Base-by-base conservation (phyloP, 2,329 filamentous ascomycete genomes). In the Cladosporium sp. region DNA sequence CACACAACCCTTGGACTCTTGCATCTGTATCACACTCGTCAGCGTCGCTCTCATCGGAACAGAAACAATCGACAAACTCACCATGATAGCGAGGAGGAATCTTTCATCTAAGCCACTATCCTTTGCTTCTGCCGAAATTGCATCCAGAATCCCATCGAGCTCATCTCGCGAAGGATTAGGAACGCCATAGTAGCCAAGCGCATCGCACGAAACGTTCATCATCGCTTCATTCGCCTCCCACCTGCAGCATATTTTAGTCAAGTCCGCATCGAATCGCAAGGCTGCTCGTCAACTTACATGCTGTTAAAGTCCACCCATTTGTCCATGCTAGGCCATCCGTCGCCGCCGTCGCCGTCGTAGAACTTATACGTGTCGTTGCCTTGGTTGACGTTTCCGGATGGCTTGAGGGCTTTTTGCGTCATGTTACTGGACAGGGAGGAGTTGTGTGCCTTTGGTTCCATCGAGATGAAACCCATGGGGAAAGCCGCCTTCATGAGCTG, bases 321-420 rank as follows among this genome's bases (percentile, higher is more conserved):
- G 29, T 66, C 67, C 65, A 73, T 67, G 7, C 69, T 58, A 0
- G 79, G 79, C 79, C 79, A 81, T 57, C 79, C 79, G 33, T 73
- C 69, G 5, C 69, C 69, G 21, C 78, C 79, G 50, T 79, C 72
- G 26, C 79, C 79, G 6, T 55, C 61, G 69, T 75, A 77, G 46
- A 69, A 67, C 11, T 61, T 70, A 70, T 76, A 76, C 14, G 46
- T 62, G 46, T 66, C 61, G n/a, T 63, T 63, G 35, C 61, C 61
- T 6, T 33, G 33, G 50, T 63, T 28, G 33, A 63, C 23, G 26
- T 23, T 26, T 5, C 50, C 61, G 23, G 50, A 16, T 21, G 46
- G 50, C 33, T 33, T 8, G 18, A 63, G 23, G 16, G 61, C 46
- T 44, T 63, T 63, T 14, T 23, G 23, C 18, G 50, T 44, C 21